These are phyloP conservation scores for Corylus heterophylla DNA, from an alignment of 306 rosid genomes.

Conservation along the genomic window DNA sequence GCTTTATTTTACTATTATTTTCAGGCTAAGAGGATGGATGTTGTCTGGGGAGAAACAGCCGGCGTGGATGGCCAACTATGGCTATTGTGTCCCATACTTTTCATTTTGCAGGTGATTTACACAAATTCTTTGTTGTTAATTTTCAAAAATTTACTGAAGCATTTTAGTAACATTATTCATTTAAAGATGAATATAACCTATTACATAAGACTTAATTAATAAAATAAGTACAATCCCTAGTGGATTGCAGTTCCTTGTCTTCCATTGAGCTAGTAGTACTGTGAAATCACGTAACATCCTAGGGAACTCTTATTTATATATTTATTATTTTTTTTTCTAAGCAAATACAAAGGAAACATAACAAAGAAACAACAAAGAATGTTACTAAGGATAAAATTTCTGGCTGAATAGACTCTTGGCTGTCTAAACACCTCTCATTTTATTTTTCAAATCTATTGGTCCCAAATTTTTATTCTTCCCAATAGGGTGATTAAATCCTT, in stretches of 20 bases:
- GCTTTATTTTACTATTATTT: constrained; percentile 29
- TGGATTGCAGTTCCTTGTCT: background rate
- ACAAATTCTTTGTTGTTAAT: constrained; percentile 6
- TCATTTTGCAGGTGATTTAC: constrained; percentile 77
- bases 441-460: too few relatives aligned
- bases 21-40: constrained; percentile 99
- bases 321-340: too few relatives aligned
- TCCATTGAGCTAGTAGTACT: background rate
- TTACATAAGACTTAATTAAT: constrained; percentile 11
- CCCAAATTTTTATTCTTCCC: too few relatives aligned
- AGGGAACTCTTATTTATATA: background rate
- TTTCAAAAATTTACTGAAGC: background rate
- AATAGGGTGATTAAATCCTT: too few relatives aligned
- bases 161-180: background rate
- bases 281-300: background rate
- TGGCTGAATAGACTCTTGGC: too few relatives aligned
- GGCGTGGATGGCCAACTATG: constrained; percentile 95
- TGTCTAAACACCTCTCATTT: too few relatives aligned
- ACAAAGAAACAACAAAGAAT: too few relatives aligned
- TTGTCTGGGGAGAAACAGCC: constrained; percentile 99
- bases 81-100: constrained; percentile 92
- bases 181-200: background rate
- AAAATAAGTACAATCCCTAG: constrained; percentile 6
- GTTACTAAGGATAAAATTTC: too few relatives aligned
- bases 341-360: too few relatives aligned